phyloP scores from a whole-genome alignment of 1,139 yeast genomes.

The Hyphopichia fennica region DNA sequence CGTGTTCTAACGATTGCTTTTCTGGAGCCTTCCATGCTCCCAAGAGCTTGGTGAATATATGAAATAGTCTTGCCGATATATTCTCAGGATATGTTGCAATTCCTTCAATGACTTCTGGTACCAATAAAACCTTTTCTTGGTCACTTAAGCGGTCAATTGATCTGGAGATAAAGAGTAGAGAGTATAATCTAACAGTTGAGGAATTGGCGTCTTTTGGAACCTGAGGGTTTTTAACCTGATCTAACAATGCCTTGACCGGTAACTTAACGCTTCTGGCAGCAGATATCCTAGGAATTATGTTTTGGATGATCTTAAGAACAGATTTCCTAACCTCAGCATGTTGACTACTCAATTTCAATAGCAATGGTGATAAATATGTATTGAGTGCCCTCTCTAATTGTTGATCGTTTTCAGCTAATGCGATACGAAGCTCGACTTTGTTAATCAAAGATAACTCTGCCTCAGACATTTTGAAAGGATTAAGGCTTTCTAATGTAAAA shows the following conservation, averaged over 20 bases:
- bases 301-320: slow-evolving; percentile 65
- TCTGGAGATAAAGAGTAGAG: slow-evolving; percentile 63
- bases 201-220: slow-evolving; percentile 44
- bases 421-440: slow-evolving; percentile 81
- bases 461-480: slow-evolving; percentile 16
- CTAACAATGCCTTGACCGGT: slow-evolving; percentile 61
- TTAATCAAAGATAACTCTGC: slow-evolving; percentile 61
- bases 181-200: slow-evolving; percentile 60
- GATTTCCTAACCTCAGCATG: slow-evolving; percentile 67
- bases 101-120: slow-evolving; percentile 50
- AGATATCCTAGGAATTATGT: slow-evolving; percentile 65
- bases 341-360: slow-evolving; percentile 76
- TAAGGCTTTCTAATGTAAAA: no score
- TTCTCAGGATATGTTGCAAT: slow-evolving; percentile 37
- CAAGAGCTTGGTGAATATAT: slow-evolving; percentile 57
- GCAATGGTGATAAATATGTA: slow-evolving; percentile 71
- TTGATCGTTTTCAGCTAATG: slow-evolving; percentile 68
- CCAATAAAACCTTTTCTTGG: slow-evolving; percentile 33
- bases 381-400: slow-evolving; percentile 63
- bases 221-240: slow-evolving; percentile 61
- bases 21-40: slow-evolving; percentile 51
- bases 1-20: slow-evolving; percentile 45
- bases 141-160: slow-evolving; percentile 55
- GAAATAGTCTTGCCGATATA: slow-evolving; percentile 61
- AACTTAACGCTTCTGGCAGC: slow-evolving; percentile 54